Conservation (phyloP, 2,329 filamentous ascomycete species). For the Pyricularia grisea region DNA sequence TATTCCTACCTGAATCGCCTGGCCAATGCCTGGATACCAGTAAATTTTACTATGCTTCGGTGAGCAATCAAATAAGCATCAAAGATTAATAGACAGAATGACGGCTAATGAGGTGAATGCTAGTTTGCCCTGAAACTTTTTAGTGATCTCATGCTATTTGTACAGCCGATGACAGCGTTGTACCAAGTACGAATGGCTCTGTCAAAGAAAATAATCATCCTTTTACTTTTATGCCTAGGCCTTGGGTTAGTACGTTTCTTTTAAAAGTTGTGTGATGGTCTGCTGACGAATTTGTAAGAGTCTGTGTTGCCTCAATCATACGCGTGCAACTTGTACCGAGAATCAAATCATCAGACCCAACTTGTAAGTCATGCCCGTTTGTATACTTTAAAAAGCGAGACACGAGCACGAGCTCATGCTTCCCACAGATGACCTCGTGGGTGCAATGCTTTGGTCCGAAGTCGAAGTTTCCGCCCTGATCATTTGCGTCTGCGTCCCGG, state of each 20-base stretch:
- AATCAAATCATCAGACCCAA: not conserved
- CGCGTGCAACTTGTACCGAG: not conserved
- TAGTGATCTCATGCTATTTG: slow-evolving; percentile 4
- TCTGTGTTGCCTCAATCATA: slow-evolving; percentile 4
- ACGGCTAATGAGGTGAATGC: not conserved
- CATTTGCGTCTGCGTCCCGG: slow-evolving; percentile 8
- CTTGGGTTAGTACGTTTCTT: not conserved
- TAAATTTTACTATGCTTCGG: slow-evolving; percentile 3
- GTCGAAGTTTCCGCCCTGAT: slow-evolving; percentile 7
- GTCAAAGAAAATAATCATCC: not conserved
- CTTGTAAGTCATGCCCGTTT: slow-evolving; percentile 2
- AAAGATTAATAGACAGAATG: not conserved
- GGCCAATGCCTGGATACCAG: not conserved
- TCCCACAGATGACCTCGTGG: slow-evolving; percentile 5
- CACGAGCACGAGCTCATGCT: not conserved
- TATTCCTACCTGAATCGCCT: not conserved
- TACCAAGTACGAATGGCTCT: not conserved
- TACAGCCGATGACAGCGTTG: slow-evolving; percentile 3
- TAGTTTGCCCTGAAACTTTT: slow-evolving; percentile 5
- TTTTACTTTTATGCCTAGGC: not conserved
- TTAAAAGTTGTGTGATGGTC: not conserved
- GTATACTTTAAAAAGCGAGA: not conserved
- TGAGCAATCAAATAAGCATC: not conserved
- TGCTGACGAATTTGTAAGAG: not conserved
- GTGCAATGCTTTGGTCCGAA: slow-evolving; percentile 8